Conservation (phyloP, 352 stramenopile species). For the Phytophthora citricola region DNA sequence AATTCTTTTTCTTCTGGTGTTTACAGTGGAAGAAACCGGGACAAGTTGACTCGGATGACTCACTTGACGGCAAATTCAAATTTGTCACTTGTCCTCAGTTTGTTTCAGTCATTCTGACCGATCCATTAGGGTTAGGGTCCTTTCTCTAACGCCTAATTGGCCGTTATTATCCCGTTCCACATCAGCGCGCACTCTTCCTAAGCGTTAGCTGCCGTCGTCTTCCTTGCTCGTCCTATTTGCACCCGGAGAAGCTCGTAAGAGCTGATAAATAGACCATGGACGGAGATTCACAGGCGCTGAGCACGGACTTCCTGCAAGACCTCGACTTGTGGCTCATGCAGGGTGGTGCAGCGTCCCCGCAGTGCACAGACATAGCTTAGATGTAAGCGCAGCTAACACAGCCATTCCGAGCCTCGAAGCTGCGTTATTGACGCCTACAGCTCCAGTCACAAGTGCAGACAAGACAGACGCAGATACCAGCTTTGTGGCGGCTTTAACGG, state of each 20-base stretch:
- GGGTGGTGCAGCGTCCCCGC: constrained; percentile 1
- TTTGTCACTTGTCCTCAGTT: too few species aligned
- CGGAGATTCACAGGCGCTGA: constrained; percentile 16
- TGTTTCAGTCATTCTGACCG: constrained; percentile 2
- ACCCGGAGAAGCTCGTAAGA: neutral
- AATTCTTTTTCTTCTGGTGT: too few species aligned
- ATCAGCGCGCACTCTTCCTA: too few species aligned
- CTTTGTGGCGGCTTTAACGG: constrained; percentile 19
- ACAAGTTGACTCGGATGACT: too few species aligned
- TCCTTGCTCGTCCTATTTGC: neutral
- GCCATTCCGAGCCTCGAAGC: constrained; percentile 7
- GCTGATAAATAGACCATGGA: constrained; percentile 27
- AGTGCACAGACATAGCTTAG: neutral
- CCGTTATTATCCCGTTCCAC: constrained; percentile 2
- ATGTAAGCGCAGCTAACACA: neutral
- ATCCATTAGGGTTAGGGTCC: neutral
- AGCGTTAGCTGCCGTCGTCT: neutral
- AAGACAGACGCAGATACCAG: constrained; percentile 2
- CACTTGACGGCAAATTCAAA: too few species aligned
- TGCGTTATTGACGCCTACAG: constrained; percentile 23
- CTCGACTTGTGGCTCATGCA: constrained; percentile 39
- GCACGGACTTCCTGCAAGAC: constrained; percentile 38
- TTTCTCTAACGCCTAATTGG: neutral
- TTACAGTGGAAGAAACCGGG: too few species aligned
- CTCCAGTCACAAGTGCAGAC: constrained; percentile 3